Percentiles rank a stretch among this genome's conserved stretches.
Evolutionary conservation across 495 filamentous ascomycete species (phyloP).

Genomic region (Penicillium simplicissimum): DNA sequence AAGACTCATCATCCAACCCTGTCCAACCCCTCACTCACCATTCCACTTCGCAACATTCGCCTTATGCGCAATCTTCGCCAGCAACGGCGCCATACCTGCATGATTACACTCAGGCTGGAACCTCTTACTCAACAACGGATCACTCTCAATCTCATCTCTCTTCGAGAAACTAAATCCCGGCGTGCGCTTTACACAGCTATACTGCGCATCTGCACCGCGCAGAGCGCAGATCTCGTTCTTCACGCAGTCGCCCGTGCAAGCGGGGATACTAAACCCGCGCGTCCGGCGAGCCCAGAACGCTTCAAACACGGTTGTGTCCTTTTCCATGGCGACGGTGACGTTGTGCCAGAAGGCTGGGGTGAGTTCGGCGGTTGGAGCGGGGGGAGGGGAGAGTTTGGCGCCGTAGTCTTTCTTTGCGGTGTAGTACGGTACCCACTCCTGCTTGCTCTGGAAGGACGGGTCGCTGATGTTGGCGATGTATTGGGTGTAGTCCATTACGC

Average conservation of each 20-base stretch:
- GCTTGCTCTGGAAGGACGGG: constrained; percentile 39
- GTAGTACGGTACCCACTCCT: constrained; percentile 55
- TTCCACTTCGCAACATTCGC: constrained; percentile 11
- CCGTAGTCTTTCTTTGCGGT: constrained; percentile 55
- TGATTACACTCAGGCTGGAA: constrained; percentile 26
- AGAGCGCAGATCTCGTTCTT: constrained; percentile 43
- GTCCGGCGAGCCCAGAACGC: constrained; percentile 39
- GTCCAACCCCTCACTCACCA: constrained; percentile 1
- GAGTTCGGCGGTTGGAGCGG: constrained; percentile 43
- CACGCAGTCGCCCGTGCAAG: constrained; percentile 39
- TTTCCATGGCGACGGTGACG: constrained; percentile 48
- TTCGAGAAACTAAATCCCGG: constrained; percentile 30
- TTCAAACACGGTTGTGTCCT: constrained; percentile 37
- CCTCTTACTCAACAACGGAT: not conserved
- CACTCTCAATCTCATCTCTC: constrained; percentile 4
- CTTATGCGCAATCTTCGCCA: constrained; percentile 23
- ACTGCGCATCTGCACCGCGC: constrained; percentile 41
- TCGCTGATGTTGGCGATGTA: constrained; percentile 55
- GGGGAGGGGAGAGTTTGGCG: constrained; percentile 39
- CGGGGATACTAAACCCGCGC: constrained; percentile 35
- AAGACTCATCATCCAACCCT: not conserved
- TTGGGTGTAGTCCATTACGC: constrained; percentile 51
- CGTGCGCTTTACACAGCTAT: constrained; percentile 28
- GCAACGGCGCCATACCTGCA: constrained; percentile 27
- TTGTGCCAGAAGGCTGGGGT: constrained; percentile 61